Evolutionary conservation across 2,329 filamentous ascomycete species (phyloP).

Genomic region (Aspergillus niger): DNA sequence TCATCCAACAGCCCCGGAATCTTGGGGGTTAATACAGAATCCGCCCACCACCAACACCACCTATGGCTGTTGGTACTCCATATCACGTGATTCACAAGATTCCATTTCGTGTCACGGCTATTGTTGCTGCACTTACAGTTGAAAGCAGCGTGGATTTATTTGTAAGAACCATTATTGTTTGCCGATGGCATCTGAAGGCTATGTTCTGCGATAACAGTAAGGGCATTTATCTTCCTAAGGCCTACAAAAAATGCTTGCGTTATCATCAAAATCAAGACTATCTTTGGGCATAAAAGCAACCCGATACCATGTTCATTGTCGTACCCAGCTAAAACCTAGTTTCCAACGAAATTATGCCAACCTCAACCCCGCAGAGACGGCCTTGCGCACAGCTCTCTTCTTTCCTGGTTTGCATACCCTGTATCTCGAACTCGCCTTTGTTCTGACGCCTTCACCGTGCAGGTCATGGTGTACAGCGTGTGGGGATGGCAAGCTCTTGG

Average conservation of each 20-base stretch:
- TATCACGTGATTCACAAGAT: background rate
- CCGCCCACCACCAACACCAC: no score
- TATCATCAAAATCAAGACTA: constrained; percentile 3
- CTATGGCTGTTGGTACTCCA: background rate
- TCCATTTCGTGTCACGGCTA: background rate
- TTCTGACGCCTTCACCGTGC: constrained; percentile 20
- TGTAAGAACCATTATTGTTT: background rate
- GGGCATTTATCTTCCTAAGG: background rate
- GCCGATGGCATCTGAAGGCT: background rate
- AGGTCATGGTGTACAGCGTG: constrained; percentile 88
- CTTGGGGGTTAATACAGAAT: no score
- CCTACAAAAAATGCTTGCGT: constrained; percentile 24
- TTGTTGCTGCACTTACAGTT: background rate
- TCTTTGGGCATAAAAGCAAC: constrained; percentile 5
- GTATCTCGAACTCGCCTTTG: background rate
- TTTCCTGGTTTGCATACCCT: constrained; percentile 44
- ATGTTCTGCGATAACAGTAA: background rate
- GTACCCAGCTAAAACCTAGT: background rate
- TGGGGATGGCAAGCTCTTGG: constrained; percentile 86
- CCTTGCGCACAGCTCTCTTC: constrained; percentile 49
- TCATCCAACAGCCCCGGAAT: no score
- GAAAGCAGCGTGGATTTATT: background rate
- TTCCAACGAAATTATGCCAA: constrained; percentile 6
- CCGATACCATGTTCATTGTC: constrained; percentile 2
- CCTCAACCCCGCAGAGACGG: constrained; percentile 11